A percentile compares a stretch with the other conserved stretches of the same genome.
phyloP scores from a whole-genome alignment of 2,329 filamentous ascomycete genomes.

The Colletotrichum tamarilloi region DNA sequence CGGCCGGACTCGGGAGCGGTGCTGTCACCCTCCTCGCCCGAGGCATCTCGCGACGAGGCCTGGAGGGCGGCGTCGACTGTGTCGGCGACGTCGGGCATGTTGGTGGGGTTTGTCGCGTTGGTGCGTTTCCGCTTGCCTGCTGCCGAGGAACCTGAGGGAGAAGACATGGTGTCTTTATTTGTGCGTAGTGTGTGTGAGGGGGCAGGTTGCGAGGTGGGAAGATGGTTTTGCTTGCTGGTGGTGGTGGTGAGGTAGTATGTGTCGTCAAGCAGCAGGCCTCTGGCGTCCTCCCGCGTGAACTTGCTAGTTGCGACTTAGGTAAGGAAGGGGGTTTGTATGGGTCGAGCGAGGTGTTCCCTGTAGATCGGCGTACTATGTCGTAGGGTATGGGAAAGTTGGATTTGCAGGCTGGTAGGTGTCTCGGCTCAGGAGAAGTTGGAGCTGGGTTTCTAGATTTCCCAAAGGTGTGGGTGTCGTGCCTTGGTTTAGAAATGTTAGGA shows the following conservation, averaged over 20 bases:
- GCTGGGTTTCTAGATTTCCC: background rate
- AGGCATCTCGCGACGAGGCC: conserved; percentile 84
- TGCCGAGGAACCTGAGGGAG: conserved; percentile 64
- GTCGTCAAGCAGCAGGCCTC: conserved; percentile 7
- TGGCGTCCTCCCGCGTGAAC: conserved; percentile 4
- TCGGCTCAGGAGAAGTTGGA: background rate
- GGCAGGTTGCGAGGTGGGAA: background rate
- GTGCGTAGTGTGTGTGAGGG: background rate
- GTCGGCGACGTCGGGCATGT: conserved; percentile 52
- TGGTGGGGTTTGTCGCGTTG: conserved; percentile 60
- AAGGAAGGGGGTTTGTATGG: conserved; percentile 15
- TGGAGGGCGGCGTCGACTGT: conserved; percentile 68
- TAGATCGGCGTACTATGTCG: conserved; percentile 31
- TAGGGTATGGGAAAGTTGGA: conserved; percentile 4
- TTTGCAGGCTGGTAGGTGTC: background rate
- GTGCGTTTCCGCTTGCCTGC: conserved; percentile 85
- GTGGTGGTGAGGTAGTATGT: background rate
- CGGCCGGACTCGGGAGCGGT: conserved; percentile 70
- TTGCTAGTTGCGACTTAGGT: conserved; percentile 11
- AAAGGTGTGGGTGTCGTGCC: conserved; percentile 26
- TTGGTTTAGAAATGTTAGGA: conserved; percentile 31
- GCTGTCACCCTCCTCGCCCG: conserved; percentile 83
- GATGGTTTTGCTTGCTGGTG: background rate
- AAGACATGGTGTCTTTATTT: conserved; percentile 62
- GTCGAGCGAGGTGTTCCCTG: conserved; percentile 17